phyloP scores from a whole-genome alignment of 2,329 filamentous ascomycete genomes.

The Scopulariopsis brevicaulis region DNA sequence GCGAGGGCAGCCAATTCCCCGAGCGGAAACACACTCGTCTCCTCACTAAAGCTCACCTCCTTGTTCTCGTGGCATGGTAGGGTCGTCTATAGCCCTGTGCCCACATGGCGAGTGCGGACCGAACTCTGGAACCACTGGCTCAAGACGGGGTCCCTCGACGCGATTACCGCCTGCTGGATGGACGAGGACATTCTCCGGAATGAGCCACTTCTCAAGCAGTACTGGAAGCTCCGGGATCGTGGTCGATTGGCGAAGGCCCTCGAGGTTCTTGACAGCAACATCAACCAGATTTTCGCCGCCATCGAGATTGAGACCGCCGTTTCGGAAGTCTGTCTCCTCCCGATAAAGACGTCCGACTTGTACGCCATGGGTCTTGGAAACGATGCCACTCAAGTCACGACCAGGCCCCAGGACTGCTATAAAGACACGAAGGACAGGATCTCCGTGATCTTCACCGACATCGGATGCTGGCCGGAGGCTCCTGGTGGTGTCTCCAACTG shows the following conservation, averaged over 20 bases:
- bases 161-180: slow-evolving; percentile 34
- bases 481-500: slow-evolving; percentile 44
- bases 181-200: slow-evolving; percentile 34
- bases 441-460: slow-evolving; percentile 39
- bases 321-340: slow-evolving; percentile 22
- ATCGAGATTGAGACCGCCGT: slow-evolving; percentile 25
- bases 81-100: slow-evolving; percentile 20
- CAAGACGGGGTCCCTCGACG: slow-evolving; percentile 30
- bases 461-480: slow-evolving; percentile 39
- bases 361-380: slow-evolving; percentile 28
- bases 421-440: slow-evolving; percentile 33
- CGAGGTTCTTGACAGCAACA: slow-evolving; percentile 24
- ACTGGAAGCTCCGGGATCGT: slow-evolving; percentile 30
- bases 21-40: background rate
- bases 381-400: slow-evolving; percentile 26
- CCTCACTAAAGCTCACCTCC: slow-evolving; percentile 8
- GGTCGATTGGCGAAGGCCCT: slow-evolving; percentile 29
- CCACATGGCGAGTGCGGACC: slow-evolving; percentile 34
- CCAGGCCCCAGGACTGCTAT: slow-evolving; percentile 26
- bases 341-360: slow-evolving; percentile 25
- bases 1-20: slow-evolving; percentile 7
- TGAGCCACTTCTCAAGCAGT: slow-evolving; percentile 29
- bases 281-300: slow-evolving; percentile 22
- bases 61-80: slow-evolving; percentile 14
- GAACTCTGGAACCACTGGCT: slow-evolving; percentile 39